Conservation (phyloP, 495 filamentous ascomycete genomes). For the Penicillium canariense region DNA sequence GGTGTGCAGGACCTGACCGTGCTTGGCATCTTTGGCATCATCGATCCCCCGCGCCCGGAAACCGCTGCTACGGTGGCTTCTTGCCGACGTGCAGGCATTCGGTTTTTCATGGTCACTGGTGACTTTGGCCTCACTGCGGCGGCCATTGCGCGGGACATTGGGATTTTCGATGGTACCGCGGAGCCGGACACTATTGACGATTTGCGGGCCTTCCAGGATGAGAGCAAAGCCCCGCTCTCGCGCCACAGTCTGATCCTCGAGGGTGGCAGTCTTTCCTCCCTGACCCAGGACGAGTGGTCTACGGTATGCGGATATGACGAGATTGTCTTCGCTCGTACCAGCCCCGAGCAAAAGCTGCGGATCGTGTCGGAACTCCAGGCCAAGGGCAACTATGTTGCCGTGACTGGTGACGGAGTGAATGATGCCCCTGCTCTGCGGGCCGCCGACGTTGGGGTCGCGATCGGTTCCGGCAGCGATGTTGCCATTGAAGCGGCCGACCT, state of each 20-base stretch:
- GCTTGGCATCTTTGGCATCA: constrained; percentile 50
- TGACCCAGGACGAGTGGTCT: constrained; percentile 58
- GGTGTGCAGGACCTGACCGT: constrained; percentile 42
- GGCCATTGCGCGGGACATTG: constrained; percentile 64
- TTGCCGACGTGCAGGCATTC: constrained; percentile 62
- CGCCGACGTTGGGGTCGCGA: constrained; percentile 66
- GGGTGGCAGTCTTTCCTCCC: constrained; percentile 55
- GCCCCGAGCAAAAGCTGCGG: constrained; percentile 72
- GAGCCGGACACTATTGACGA: constrained; percentile 39
- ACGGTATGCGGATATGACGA: constrained; percentile 57
- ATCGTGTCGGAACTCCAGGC: constrained; percentile 67
- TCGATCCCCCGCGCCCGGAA: constrained; percentile 66
- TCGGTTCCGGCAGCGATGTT: constrained; percentile 58
- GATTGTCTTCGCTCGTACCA: constrained; percentile 71
- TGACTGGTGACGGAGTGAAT: constrained; percentile 70
- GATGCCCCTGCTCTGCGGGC: constrained; percentile 64
- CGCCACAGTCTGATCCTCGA: constrained; percentile 37
- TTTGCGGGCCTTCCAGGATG: constrained; percentile 11
- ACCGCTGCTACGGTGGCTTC: constrained; percentile 45
- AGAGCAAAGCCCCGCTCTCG: constrained; percentile 11
- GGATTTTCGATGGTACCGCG: constrained; percentile 53
- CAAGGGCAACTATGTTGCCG: constrained; percentile 67
- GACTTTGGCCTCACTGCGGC: constrained; percentile 69
- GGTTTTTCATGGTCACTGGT: constrained; percentile 63
- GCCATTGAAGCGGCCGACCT: constrained; percentile 84